Base-by-base conservation (phyloP, 768 basidiomycete genomes). In the Phylloporus sp. region DNA sequence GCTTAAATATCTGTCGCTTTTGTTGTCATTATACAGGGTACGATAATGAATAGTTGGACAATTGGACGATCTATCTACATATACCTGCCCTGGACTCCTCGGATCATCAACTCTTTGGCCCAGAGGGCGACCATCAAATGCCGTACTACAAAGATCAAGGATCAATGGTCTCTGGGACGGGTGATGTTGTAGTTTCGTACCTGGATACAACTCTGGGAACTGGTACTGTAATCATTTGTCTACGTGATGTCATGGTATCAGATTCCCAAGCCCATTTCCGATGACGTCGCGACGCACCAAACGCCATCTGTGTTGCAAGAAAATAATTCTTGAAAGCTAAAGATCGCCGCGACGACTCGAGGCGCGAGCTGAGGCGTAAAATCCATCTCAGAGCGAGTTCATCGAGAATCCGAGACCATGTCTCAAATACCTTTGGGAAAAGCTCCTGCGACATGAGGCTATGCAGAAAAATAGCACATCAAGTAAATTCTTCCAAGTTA, bases 341-440 rank as follows among this genome's bases (percentile, higher is more conserved):
- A 71, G 28, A 82, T 71, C 14, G 61, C 66, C 4, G 68, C 64
- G 18, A 81, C 55, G 21, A 77, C 66, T 26, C 60, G 59, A 18
- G 76, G 69, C 5, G 70, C 71, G 24, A 73, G 70, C 76, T 77
- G 13, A n/a, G 36, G 34, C 10, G 6, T 11, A 11, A 7, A 11
- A 7, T 22, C n/a, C 9, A 14, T 24, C 17, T 27, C 13, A 72
- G 51, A 27, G 65, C 67, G n/a, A n/a, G n/a, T 34, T 31, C 22
- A 5, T 41, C 31, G 10, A 39, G 10, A 43, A 18, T 38, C 8
- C n/a, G n/a, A n/a, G n/a, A 49, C 4, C 21, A 22, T 15, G 22
- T 11, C 10, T 28, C 3, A 28, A 10, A 28, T 24, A 39, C 4
- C 20, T 38, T 20, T 11, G 50, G 27, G 63, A 63, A 53, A 21